Evolutionary conservation across 345 rosid genomes (phyloP).

Genomic region (Populus deltoides): DNA sequence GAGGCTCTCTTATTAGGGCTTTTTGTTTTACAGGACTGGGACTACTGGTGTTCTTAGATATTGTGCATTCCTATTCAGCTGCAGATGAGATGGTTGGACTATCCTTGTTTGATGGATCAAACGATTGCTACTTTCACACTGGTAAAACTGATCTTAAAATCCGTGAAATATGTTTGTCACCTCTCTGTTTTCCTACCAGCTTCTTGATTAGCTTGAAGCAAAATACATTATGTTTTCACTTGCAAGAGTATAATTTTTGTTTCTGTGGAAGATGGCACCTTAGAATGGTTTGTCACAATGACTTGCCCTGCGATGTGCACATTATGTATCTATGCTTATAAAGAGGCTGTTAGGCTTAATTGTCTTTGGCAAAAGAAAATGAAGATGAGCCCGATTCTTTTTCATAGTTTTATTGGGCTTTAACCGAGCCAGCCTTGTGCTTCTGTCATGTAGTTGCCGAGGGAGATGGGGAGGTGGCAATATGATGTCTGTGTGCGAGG

Average conservation of each 20-base stretch:
- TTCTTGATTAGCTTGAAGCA: not conserved
- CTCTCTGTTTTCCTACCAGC: not conserved
- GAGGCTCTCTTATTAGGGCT: slow-evolving; percentile 1
- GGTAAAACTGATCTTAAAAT: slow-evolving; percentile 44
- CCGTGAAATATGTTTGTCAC: not conserved
- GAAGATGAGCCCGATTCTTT: not conserved
- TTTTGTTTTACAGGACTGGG: slow-evolving; percentile 58
- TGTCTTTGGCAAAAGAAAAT: not conserved
- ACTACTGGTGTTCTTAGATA: slow-evolving; percentile 78
- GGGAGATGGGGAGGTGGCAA: too few relatives aligned
- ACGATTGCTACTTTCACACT: slow-evolving; percentile 89
- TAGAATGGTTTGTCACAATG: not conserved
- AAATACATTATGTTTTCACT: not conserved
- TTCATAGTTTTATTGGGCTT: not conserved
- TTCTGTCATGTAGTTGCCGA: not conserved
- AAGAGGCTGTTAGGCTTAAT: not conserved
- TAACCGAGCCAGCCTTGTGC: not conserved
- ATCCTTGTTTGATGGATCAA: slow-evolving; percentile 87
- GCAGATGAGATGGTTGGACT: slow-evolving; percentile 98
- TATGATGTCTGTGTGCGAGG: too few relatives aligned
- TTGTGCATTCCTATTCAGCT: slow-evolving; percentile 94
- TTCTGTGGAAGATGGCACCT: not conserved
- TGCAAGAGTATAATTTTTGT: not conserved
- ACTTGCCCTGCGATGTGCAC: not conserved
- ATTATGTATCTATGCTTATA: not conserved